Base-by-base conservation (phyloP, 2,329 filamentous ascomycete species). In the Penicillium sp. region DNA sequence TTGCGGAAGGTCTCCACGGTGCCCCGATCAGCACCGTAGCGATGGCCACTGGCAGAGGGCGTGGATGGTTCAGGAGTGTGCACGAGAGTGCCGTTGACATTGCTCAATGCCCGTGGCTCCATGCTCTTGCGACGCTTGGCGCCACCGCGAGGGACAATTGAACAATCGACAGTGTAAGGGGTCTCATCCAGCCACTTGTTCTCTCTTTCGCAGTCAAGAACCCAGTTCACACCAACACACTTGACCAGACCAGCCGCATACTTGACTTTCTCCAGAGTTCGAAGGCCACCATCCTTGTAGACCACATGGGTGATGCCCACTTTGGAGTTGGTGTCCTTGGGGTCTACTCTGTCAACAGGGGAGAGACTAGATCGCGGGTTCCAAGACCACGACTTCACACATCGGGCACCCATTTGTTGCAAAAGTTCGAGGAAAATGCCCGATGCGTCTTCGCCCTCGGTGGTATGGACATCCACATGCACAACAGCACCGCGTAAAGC, bases 191-290 rank as follows among this genome's bases (percentile, higher is more conserved):
- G 74, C 87, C 87, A 90, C 63, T 80, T 74, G 52, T 86, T 86
- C 60, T 87, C 81, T 11, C 84, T 77, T 65, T 91, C 86, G 58
- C 87, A 91, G 57, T 95, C 88, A 52, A 95, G 77, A 44, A 93
- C 86, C 88, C 89, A 95, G 55, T 83, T 84, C 38, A 94, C 86
- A 40, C 89, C 89, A 45, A 95, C 88, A 69, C 89, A 94, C 57
- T 87, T 83, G 29, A 95, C 86, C 24, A 87, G 75, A 5, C 87
- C 87, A 11, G 79, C 77, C 31, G 80, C 83, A 58, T 85, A 79
- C 47, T 82, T 77, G 6, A 91, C 85, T 69, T 89, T 94, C 63
- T 94, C 85, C 55, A 95, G 69, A 0, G 89, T 95, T 22, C 84
- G 77, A 61, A 85, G 84, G 34, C 83, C 83, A 37, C 89, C 89